Evolutionary conservation across 2,329 filamentous ascomycete species (phyloP), one percentile per base, ranked within the genome.

Genomic region (Diaporthe amygdali): DNA sequence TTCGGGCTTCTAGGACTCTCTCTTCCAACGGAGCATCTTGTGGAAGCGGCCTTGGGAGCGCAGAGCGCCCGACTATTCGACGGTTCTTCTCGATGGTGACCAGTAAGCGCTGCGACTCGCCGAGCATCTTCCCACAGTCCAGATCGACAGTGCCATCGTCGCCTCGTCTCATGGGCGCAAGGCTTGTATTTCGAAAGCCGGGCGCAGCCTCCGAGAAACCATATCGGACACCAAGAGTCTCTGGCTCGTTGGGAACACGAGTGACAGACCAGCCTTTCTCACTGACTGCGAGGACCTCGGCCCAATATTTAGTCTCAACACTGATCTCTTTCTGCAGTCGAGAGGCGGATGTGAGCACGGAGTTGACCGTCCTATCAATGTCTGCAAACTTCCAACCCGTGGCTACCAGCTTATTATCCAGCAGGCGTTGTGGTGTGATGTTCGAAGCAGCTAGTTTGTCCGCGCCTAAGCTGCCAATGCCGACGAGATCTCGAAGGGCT

Each of bases 201-300:
- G 88, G 82, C 1, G 88, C 66, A 52, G 72, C 70, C 84, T 98
- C 96, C 15, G 92, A 88, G 78, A 97, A 97, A 9, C 96, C 96
- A 81, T 96, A 98, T 74, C 93, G 91, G 44, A 98, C 96, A 25
- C 93, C 95, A 63, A 98, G 86, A 0, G 91, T 91, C 75, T 94
- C 90, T 63, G 87, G 86, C 75, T 96, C 91, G 8, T 91, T 86
- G 0, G 94, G 94, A 49, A 96, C 84, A 61, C 93, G 89, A 75
- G 92, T 96, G 22, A 98, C 85, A 25, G 93, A 92, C 96, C 96
- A 99, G 5, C 95, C 95, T 68, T 91, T 92, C 75, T 94, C 90
- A 74, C 92, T 94, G 54, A 98, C 91, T 12, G 91, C 89, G 56
- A 97, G 84, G 2, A 98, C 89, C 76, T 97, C 92, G 69, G 93